Evolutionary conservation across 805 yeast species (phyloP), one percentile per base, ranked within the genome.

Genomic region (Lipomyces lipofer): DNA sequence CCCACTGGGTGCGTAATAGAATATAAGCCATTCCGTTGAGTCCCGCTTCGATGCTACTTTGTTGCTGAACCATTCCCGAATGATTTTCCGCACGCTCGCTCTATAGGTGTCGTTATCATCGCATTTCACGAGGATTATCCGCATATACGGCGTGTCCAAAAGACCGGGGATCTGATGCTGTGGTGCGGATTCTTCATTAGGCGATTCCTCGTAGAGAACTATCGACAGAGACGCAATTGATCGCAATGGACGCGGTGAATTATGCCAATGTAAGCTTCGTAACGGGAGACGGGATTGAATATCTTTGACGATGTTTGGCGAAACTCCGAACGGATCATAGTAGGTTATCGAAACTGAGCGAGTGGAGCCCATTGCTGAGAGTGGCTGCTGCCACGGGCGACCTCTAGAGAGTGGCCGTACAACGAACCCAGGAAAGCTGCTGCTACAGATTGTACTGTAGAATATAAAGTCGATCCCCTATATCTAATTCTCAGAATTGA

Each of bases 31-130:
- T 47, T 82, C 84, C 8, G 84, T 78, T 2, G 79, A 76, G 43
- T 51, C 79, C 47, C 66, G 71, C 52, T 54, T 73, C 62, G 59
- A 73, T 62, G 42, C 75, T 63, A 50, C 75, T 64, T 36, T 70
- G 60, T 38, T 74, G 43, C 77, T 74, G 24, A 87, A 73, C 98
- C 99, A 94, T 61, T 86, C 94, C 45, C 77, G 78, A 21, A 91
- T 81, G 60, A 89, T 73, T 1, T 95, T 96, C 36, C 99, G 78
- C 0, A 86, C 89, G 64, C 85, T 87, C 0, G 85, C 69, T 56
- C 95, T 75, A 68, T 92, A 92, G 1, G 80, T 80, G 13, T 92
- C 98, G 17, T 85, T 68, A 42, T 79, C 80, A 4, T 80, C 82
- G 56, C 85, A 80, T 51, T 78, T 78, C 6, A 92, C 76, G 52